These are phyloP conservation scores for Hura crepitans DNA, from an alignment of 441 rosid species.

Conservation along the genomic window DNA sequence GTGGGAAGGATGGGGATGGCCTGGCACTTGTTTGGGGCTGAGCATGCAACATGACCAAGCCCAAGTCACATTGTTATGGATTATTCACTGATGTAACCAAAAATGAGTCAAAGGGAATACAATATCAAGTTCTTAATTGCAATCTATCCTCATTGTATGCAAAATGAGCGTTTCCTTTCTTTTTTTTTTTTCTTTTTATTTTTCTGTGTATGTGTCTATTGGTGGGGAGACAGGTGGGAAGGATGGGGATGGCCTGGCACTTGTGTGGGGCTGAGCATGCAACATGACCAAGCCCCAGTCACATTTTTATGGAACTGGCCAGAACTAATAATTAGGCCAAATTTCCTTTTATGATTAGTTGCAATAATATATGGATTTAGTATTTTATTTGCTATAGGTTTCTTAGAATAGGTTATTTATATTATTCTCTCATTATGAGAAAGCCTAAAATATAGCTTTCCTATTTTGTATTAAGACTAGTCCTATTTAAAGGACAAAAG, in stretches of 20 bases:
- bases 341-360: too few species aligned
- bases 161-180: background rate
- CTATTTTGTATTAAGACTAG: too few species aligned
- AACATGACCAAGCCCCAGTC: background rate
- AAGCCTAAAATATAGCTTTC: too few species aligned
- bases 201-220: background rate
- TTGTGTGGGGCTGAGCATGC: conserved; percentile 7
- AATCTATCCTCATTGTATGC: background rate
- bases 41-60: background rate
- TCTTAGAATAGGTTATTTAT: too few species aligned
- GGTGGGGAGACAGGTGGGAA: too few species aligned
- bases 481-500: too few species aligned
- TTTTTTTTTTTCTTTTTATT: background rate
- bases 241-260: background rate
- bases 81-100: conserved; percentile 10
- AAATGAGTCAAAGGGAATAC: conserved; percentile 4
- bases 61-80: background rate
- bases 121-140: background rate
- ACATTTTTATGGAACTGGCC: too few species aligned
- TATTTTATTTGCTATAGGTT: too few species aligned
- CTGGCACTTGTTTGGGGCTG: conserved; percentile 4
- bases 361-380: too few species aligned
- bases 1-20: background rate
- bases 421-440: too few species aligned
- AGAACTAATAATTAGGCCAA: too few species aligned